phyloP scores from a whole-genome alignment of 768 basidiomycete species.

The Boletus pseudopeckii region DNA sequence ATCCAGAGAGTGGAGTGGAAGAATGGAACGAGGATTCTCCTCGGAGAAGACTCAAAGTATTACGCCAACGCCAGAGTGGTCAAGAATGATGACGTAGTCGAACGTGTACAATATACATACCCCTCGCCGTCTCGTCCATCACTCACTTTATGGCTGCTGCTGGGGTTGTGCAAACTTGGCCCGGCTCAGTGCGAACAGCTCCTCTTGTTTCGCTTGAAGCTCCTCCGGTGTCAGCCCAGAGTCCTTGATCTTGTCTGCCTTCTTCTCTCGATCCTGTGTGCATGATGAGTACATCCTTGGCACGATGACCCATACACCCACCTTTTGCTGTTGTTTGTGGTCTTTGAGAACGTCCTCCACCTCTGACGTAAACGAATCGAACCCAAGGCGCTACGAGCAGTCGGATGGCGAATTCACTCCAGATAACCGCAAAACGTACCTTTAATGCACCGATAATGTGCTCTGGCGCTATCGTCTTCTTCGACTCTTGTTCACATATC shows the following conservation, averaged over 20 bases:
- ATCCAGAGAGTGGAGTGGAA: conserved; percentile 27
- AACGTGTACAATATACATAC: conserved; percentile 23
- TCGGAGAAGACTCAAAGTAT: conserved; percentile 48
- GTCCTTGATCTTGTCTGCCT: conserved; percentile 83
- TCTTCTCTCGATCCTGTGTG: conserved; percentile 81
- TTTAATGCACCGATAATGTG: conserved; percentile 92
- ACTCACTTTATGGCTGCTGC: conserved; percentile 30
- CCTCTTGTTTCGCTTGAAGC: conserved; percentile 81
- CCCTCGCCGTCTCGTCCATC: neutral
- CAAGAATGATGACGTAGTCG: conserved; percentile 33
- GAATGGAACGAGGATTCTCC: conserved; percentile 76
- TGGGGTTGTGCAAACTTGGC: conserved; percentile 70
- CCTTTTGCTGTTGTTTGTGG: conserved; percentile 95
- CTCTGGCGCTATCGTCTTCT: conserved; percentile 98
- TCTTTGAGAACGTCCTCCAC: conserved; percentile 93
- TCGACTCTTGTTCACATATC: conserved; percentile 95
- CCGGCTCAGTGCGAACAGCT: conserved; percentile 88
- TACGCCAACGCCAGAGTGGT: conserved; percentile 41
- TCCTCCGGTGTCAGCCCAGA: conserved; percentile 92
- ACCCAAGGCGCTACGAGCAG: conserved; percentile 73
- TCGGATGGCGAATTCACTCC: neutral
- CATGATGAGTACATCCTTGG: conserved; percentile 3
- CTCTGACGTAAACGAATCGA: conserved; percentile 85
- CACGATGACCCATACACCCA: conserved; percentile 31
- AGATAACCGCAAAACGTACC: conserved; percentile 40